Conservation (phyloP, 345 rosid genomes). For the Gossypium arboreum region DNA sequence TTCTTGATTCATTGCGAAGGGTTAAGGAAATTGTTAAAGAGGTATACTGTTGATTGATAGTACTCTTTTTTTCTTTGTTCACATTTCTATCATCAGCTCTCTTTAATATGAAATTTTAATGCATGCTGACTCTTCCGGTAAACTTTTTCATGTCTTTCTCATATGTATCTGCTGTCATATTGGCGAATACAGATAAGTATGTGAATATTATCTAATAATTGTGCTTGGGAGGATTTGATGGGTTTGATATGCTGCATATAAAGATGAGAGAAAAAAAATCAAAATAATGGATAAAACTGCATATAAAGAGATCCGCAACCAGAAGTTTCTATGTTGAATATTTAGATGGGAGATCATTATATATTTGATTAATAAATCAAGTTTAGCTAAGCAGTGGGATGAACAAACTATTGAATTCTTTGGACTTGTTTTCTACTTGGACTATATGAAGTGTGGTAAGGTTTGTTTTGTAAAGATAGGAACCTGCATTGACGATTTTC, state of each 20-base stretch:
- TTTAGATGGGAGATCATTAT: not conserved
- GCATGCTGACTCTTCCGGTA: not conserved
- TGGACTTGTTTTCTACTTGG: not conserved
- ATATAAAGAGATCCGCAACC: not conserved
- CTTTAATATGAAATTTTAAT: not conserved
- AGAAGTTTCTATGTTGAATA: not conserved
- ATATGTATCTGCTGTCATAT: not conserved
- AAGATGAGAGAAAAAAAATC: not conserved
- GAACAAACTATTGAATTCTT: not conserved
- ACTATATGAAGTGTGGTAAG: not conserved
- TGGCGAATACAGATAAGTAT: not conserved
- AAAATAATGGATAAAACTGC: not conserved
- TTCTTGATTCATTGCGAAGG: conserved; percentile 79
- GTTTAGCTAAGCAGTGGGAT: not conserved
- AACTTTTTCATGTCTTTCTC: too few species aligned
- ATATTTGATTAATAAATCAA: not conserved
- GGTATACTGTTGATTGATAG: conserved; percentile 43
- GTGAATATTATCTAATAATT: not conserved
- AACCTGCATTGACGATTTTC: not conserved
- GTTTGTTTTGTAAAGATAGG: not conserved
- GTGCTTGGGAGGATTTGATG: conserved; percentile 2
- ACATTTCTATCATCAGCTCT: not conserved
- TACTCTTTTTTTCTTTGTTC: not conserved
- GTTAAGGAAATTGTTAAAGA: conserved; percentile 90
- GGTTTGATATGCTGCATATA: not conserved